Base-by-base conservation (phyloP, 352 stramenopile genomes). In the Halophytophthora batemanensis region DNA sequence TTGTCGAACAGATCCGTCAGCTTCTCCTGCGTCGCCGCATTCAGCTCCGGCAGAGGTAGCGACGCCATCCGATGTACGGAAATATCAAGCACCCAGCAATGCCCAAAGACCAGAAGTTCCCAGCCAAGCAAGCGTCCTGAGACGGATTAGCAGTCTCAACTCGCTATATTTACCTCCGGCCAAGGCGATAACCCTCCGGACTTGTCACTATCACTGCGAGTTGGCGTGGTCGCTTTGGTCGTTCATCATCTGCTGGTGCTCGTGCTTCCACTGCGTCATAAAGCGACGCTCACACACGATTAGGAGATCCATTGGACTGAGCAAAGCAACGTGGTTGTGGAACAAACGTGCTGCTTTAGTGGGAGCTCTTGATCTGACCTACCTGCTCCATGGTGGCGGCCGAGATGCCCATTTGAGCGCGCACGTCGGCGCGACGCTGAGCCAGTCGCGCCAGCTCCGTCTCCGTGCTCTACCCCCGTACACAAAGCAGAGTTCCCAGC, bases 1-100 rank as follows among this genome's bases (percentile, higher is more conserved):
- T 82, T 77, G 43, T 79, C 73, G 53, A 85, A 82, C 22, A 85
- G 48, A 19, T 74, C 64, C n/a, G 56, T n/a, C 21, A 78, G 47
- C 33, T 69, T 64, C 55, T 59, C 52, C 38, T 55, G 46, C 18
- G 35, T 59, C 28, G 47, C 33, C 22, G 33, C 53, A 48, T 63
- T 43, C 36, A 68, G 21, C 34, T 57, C 54, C 19, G 13, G 42
- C 23, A 62, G 54, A 18, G 45, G 33, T 15, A 23, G 23, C 31
- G 39, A 41, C 34, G 43, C 23, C 60, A 67, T 67, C 46, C 28
- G 34, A n/a, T n/a, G n/a, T n/a, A n/a, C n/a, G n/a, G n/a, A n/a
- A n/a, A n/a, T 21, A n/a, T 10, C n/a, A 48, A n/a, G n/a, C 34
- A 13, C 29, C 18, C 18, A 3, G 22, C 22, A 15, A 61, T 12